These are phyloP conservation scores for Candida dendrica DNA, from an alignment of 805 yeast species.

Conservation along the genomic window DNA sequence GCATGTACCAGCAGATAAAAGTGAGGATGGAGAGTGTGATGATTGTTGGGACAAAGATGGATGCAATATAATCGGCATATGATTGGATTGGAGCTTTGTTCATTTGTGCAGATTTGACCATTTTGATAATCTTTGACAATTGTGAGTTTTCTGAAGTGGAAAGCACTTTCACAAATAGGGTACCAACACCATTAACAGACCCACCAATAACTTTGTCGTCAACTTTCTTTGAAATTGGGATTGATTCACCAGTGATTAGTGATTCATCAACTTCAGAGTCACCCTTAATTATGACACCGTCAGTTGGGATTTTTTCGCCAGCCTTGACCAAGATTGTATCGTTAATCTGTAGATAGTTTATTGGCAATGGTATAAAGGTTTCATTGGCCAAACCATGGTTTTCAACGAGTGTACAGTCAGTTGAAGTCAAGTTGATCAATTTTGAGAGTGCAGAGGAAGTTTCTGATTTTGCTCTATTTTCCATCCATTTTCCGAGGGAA, in stretches of 20 bases:
- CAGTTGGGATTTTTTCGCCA: slow-evolving; percentile 88
- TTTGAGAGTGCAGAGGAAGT: slow-evolving; percentile 85
- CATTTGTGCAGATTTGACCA: slow-evolving; percentile 87
- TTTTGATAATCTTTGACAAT: slow-evolving; percentile 74
- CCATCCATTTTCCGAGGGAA: slow-evolving; percentile 85
- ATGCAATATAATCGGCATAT: slow-evolving; percentile 78
- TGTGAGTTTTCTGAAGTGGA: slow-evolving; percentile 79
- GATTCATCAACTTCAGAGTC: slow-evolving; percentile 85
- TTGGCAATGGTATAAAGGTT: slow-evolving; percentile 45
- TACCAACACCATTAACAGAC: slow-evolving; percentile 75
- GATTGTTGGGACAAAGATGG: slow-evolving; percentile 77
- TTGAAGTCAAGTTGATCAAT: slow-evolving; percentile 74
- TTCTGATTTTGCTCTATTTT: slow-evolving; percentile 87
- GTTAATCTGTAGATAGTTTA: slow-evolving; percentile 68
- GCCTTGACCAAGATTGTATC: slow-evolving; percentile 78
- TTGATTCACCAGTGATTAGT: slow-evolving; percentile 84
- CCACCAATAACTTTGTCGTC: slow-evolving; percentile 82
- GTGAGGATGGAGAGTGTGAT: slow-evolving; percentile 57
- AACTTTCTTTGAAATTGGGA: slow-evolving; percentile 55
- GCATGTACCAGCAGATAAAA: slow-evolving; percentile 51
- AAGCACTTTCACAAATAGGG: slow-evolving; percentile 60
- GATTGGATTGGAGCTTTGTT: slow-evolving; percentile 86
- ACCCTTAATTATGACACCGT: slow-evolving; percentile 76
- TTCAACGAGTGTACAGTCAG: slow-evolving; percentile 58
- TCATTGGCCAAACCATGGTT: slow-evolving; percentile 23